Evolutionary conservation across 73 alveolate species (phyloP), one percentile per base, ranked within the genome.

Genomic region (Halteria grandinella): DNA sequence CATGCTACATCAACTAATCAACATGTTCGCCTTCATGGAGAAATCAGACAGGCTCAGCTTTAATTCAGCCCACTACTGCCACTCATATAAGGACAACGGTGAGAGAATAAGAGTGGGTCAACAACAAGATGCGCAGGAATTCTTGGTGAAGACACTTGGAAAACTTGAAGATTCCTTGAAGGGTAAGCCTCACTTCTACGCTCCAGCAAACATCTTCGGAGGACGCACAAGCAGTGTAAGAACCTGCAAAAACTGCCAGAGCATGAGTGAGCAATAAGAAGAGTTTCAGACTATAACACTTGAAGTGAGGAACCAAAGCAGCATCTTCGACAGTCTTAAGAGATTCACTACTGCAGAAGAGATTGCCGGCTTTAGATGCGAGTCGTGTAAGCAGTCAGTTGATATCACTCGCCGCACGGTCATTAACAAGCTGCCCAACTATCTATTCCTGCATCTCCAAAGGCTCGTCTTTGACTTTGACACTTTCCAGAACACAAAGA

Each of bases 1-100:
- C 66, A 63, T 60, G 49, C 79, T 87, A 28, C 95, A 87, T 63
- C 87, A 87, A 72, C 59, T 82, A 17, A 87, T 81, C 73, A 87
- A 64, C 79, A 48, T 80, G 41, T 75, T 87, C 73, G 83, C 88
- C 11, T 87, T 55, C 83, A 69, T 87, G 31, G 79, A 64, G 43
- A 33, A 58, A 47, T 49, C 89, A 50, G 78, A 66, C 10, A 47
- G 58, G 50, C 60, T 76, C 12, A 91, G 59, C 27, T 55, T 69
- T 40, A 52, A 50, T 29, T 91, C 95, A 34, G 59, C 71, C 70
- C 88, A 87, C 25, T 87, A 79, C 59, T 50, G 73, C 41, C 53
- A 47, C 54, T 69, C 91, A 27, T 40, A 72, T 25, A 74, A 87
- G 63, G 84, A 63, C 27, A 50, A 23, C 20, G 85, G 51, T 25